These are phyloP conservation scores for Acacia concinna DNA, from an alignment of 331 rosid genomes.

Conservation along the genomic window DNA sequence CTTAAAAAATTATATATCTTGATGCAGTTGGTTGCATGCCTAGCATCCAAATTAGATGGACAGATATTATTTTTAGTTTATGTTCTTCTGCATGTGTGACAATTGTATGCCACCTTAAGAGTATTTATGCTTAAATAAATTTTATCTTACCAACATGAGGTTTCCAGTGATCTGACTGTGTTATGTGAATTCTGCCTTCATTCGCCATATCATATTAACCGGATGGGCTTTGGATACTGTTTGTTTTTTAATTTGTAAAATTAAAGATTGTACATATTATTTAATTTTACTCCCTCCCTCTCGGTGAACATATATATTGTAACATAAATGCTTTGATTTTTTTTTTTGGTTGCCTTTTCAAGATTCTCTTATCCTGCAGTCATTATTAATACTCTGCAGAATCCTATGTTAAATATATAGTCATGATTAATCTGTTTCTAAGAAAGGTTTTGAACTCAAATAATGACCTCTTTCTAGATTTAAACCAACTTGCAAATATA, in stretches of 20 bases:
- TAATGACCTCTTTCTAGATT: constrained; percentile 6
- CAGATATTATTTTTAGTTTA: background rate
- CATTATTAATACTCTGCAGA: constrained; percentile 17
- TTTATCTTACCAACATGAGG: background rate
- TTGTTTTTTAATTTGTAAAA: background rate
- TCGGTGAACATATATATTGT: background rate
- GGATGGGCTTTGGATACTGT: background rate
- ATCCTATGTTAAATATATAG: constrained; percentile 11
- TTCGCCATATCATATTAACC: background rate
- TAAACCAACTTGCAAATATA: constrained; percentile 25
- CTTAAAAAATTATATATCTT: background rate
- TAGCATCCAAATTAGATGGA: background rate
- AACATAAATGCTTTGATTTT: constrained; percentile 16
- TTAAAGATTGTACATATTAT: background rate
- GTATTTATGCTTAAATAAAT: background rate
- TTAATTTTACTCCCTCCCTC: background rate
- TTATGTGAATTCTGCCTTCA: background rate
- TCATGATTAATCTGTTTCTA: constrained; percentile 11
- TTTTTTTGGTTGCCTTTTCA: background rate
- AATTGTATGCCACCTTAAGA: background rate
- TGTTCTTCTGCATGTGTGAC: background rate
- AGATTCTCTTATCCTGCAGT: constrained; percentile 8
- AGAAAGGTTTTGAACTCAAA: constrained; percentile 26
- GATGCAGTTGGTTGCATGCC: background rate
- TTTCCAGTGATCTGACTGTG: background rate